Percentiles rank a stretch among this genome's conserved stretches.
Evolutionary conservation across 345 rosid genomes (phyloP).

Genomic region (Hibiscus tridactylites): DNA sequence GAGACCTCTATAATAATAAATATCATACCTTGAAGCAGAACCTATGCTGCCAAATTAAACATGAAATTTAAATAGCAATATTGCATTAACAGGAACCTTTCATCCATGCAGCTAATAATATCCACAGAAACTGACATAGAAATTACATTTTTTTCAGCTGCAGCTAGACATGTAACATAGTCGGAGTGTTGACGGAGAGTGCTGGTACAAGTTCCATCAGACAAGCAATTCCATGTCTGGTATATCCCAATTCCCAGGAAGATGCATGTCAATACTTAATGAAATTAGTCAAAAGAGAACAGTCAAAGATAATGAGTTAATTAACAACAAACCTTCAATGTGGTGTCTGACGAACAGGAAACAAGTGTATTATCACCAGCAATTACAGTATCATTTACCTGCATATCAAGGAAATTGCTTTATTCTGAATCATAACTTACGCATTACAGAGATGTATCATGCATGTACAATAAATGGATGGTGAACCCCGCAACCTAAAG

Average conservation of each 20-base stretch:
- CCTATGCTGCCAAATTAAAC: not conserved
- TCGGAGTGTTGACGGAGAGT: slow-evolving; percentile 95
- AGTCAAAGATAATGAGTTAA: not conserved
- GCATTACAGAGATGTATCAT: not conserved
- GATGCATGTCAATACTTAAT: slow-evolving; percentile 3
- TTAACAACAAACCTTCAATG: slow-evolving; percentile 64
- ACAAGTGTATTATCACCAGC: slow-evolving; percentile 76
- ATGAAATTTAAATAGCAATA: slow-evolving; percentile 15
- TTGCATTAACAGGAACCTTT: slow-evolving; percentile 21
- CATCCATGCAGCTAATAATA: slow-evolving; percentile 21
- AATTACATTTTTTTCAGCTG: slow-evolving; percentile 88
- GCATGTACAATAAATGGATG: not conserved
- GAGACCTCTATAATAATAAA: slow-evolving; percentile 19
- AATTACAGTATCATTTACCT: slow-evolving; percentile 90
- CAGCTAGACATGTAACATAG: slow-evolving; percentile 92
- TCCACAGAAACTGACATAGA: slow-evolving; percentile 22
- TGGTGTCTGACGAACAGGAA: slow-evolving; percentile 93
- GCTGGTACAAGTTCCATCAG: slow-evolving; percentile 77
- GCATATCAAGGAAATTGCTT: slow-evolving; percentile 16
- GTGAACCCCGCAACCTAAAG: not conserved
- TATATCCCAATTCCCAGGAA: slow-evolving; percentile 4
- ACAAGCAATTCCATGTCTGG: slow-evolving; percentile 85
- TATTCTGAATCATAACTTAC: not conserved
- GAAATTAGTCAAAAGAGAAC: slow-evolving; percentile 15
- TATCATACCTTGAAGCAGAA: slow-evolving; percentile 6